A percentile compares a stretch with the other conserved stretches of the same genome.
Evolutionary conservation across 768 basidiomycete species (phyloP).

Genomic region (Pleurotus djamor): DNA sequence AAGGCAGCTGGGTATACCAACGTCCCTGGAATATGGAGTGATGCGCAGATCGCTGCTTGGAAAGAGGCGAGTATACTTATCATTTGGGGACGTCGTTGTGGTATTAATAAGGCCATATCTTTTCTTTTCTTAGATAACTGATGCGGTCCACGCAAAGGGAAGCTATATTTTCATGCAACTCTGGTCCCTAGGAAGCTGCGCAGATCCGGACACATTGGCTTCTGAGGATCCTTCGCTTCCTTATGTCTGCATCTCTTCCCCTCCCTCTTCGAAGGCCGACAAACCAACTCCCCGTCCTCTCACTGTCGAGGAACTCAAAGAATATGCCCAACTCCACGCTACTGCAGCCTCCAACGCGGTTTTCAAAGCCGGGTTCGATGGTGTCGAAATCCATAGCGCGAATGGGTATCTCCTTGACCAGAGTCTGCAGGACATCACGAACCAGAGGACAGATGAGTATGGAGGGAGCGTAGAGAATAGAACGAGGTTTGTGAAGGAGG

Average conservation of each 20-base stretch:
- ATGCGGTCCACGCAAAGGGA: slow-evolving; percentile 22
- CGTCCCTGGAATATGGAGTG: slow-evolving; percentile 33
- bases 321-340: slow-evolving; percentile 47
- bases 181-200: slow-evolving; percentile 36
- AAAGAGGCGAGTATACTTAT: slow-evolving; percentile 21
- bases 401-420: slow-evolving; percentile 58
- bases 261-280: slow-evolving; percentile 12
- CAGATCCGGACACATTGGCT: slow-evolving; percentile 16
- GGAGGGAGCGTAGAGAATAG: slow-evolving; percentile 66
- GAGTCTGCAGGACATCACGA: slow-evolving; percentile 56
- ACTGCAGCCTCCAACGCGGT: slow-evolving; percentile 55
- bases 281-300: slow-evolving; percentile 33
- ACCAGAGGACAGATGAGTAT: slow-evolving; percentile 60
- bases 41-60: slow-evolving; percentile 41
- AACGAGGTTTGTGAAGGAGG: slow-evolving; percentile 51
- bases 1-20: slow-evolving; percentile 15
- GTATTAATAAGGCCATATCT: background rate
- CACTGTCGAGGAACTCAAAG: slow-evolving; percentile 43
- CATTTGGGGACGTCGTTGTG: background rate
- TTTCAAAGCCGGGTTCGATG: slow-evolving; percentile 63
- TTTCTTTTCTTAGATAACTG: background rate
- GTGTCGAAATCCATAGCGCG: slow-evolving; percentile 45
- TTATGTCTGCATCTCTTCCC: slow-evolving; percentile 22
- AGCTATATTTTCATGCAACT: slow-evolving; percentile 44
- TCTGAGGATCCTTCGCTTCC: slow-evolving; percentile 21